Evolutionary conservation across 2,329 filamentous ascomycete species (phyloP).

Genomic region (Alternaria viburni): DNA sequence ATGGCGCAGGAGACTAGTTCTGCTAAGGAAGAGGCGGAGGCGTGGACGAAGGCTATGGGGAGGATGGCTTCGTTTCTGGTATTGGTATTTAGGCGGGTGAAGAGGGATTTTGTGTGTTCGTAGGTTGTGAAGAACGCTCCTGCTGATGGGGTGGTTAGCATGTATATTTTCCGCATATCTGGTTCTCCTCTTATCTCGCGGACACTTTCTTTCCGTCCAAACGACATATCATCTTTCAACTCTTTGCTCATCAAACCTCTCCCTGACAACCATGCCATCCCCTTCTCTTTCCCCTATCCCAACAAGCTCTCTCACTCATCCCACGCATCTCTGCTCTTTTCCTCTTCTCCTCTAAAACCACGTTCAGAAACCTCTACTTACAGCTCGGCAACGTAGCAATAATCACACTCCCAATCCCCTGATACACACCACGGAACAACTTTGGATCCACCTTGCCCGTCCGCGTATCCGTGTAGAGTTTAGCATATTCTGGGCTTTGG

Average conservation of each 20-base stretch:
- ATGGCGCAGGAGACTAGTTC: slow-evolving; percentile 87
- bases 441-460: slow-evolving; percentile 62
- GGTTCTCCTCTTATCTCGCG: no score
- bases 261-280: no score
- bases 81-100: slow-evolving; percentile 59
- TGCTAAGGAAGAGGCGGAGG: slow-evolving; percentile 74
- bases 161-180: no score
- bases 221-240: no score
- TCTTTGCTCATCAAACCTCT: no score
- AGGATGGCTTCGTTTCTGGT: slow-evolving; percentile 51
- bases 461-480: slow-evolving; percentile 66
- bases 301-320: no score
- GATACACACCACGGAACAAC: slow-evolving; percentile 78
- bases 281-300: no score
- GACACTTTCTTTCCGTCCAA: no score
- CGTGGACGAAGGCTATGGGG: slow-evolving; percentile 74
- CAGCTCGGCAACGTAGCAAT: slow-evolving; percentile 88
- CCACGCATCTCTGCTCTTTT: not conserved
- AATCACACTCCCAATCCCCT: slow-evolving; percentile 84
- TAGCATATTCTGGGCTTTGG: slow-evolving; percentile 77
- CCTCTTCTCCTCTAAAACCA: not conserved
- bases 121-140: slow-evolving; percentile 92
- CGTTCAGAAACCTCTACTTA: slow-evolving; percentile 38
- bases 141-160: slow-evolving; percentile 55
- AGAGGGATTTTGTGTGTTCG: slow-evolving; percentile 72